Evolutionary conservation across 306 rosid genomes (phyloP), one percentile per base, ranked within the genome.

Genomic region (Fagus sylvatica): DNA sequence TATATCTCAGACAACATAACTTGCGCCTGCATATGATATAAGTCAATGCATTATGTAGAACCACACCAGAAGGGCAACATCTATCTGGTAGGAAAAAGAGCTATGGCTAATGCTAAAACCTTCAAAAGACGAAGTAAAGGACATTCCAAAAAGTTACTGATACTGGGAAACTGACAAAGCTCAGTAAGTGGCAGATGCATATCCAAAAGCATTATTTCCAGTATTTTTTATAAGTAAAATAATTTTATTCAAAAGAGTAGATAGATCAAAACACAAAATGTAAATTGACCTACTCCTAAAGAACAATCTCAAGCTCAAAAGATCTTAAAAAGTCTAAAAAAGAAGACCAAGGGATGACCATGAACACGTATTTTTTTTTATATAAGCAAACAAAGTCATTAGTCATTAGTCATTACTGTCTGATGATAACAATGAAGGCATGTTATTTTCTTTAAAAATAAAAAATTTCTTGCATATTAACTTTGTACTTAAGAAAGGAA

Each of bases 1-100:
- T 94, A 94, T 82, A 94, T 94, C 90, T 92, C 97, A 64, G 98
- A 90, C 79, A 94, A 82, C 92, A 92, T 88, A 81, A 87, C 81
- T 84, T 89, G 97, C 55, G 98, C 98, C 98, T 94, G 84, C 78
- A 77, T 34, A 70, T 70, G 12, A 78, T 70, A 49, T 54, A 42
- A 81, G 81, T 71, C 70, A 83, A 48, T 46, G 28, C 40, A 43
- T 60, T 62, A 39, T 37, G 60, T 30, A 64, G 42, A 64, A 19
- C 33, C 53, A 55, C 40, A 56, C 75, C 68, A 81, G 60, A 59
- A 59, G 62, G 30, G 54, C 53, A 82, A 17, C 28, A 69, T 56
- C 60, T 46, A 41, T 33, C 53, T 78, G 22, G 30, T 19, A 48
- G 7, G 36, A 34, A 61, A 46, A 46, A 46, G 3, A 46, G 59